Evolutionary conservation across 176 grass and related monocot genomes (phyloP).

Genomic region (Ensete ventricosum): DNA sequence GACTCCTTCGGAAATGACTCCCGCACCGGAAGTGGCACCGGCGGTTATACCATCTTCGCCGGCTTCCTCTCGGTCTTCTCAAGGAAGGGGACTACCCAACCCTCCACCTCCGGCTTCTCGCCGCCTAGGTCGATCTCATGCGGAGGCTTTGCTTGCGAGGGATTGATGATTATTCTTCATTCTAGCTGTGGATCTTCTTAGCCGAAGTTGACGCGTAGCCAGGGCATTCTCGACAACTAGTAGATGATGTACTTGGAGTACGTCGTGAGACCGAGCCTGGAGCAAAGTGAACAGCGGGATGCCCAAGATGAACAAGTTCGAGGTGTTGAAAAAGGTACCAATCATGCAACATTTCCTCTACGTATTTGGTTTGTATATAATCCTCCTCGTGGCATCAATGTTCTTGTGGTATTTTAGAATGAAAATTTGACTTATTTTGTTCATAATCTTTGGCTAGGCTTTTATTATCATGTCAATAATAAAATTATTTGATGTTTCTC

Average conservation of each 20-base stretch:
- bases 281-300: conserved; percentile 78
- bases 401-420: too few species aligned
- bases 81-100: conserved; percentile 50
- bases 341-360: conserved; percentile 99
- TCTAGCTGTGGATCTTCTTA: conserved; percentile 64
- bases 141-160: conserved; percentile 59
- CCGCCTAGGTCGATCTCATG: conserved; percentile 61
- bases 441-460: too few species aligned
- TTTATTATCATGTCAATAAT: too few species aligned
- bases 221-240: conserved; percentile 73
- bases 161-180: conserved; percentile 71
- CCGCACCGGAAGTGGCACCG: conserved; percentile 76
- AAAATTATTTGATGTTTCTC: too few species aligned
- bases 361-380: conserved; percentile 53
- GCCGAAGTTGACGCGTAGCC: conserved; percentile 78
- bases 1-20: conserved; percentile 78
- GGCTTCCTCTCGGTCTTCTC: conserved; percentile 78
- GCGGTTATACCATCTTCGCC: conserved; percentile 80
- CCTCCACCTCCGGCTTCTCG: conserved; percentile 50
- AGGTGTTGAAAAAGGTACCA: conserved; percentile 78
- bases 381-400: too few species aligned
- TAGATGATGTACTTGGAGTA: conserved; percentile 61
- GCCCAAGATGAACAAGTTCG: conserved; percentile 87
- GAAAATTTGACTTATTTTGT: too few species aligned
- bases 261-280: conserved; percentile 44